Conservation (phyloP, 345 rosid genomes). For the Theobroma cacao region DNA sequence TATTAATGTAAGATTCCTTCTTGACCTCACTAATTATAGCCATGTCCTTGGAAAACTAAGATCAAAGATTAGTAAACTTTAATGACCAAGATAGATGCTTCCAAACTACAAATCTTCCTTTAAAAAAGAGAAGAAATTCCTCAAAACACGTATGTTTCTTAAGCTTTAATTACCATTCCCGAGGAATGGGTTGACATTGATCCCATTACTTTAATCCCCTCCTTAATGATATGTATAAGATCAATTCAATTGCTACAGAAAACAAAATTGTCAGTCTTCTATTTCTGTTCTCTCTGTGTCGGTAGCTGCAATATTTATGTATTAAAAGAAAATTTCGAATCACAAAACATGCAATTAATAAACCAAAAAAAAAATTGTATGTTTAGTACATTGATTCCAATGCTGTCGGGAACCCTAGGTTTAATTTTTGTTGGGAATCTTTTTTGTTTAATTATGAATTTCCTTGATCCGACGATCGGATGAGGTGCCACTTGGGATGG, state of each 20-base stretch:
- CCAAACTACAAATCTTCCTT: background rate
- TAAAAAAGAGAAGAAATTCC: constrained; percentile 16
- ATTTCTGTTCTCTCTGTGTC: constrained; percentile 21
- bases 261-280: constrained; percentile 31
- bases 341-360: constrained; percentile 13
- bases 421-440: background rate
- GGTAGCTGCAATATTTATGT: constrained; percentile 9
- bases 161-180: constrained; percentile 30
- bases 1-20: constrained; percentile 36
- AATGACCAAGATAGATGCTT: constrained; percentile 26
- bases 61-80: constrained; percentile 5
- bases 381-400: constrained; percentile 31
- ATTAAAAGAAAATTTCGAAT: background rate
- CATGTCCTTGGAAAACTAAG: constrained; percentile 20
- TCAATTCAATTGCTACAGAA: constrained; percentile 15
- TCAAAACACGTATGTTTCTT: constrained; percentile 18
- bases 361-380: constrained; percentile 3
- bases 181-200: constrained; percentile 37
- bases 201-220: constrained; percentile 19
- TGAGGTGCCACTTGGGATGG: background rate
- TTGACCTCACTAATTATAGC: constrained; percentile 15
- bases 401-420: constrained; percentile 43
- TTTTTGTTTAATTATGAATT: background rate
- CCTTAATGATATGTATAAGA: constrained; percentile 14
- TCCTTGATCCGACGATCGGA: constrained; percentile 1